Evolutionary conservation across 345 rosid species (phyloP).

Genomic region (Dipteronia dyeriana): DNA sequence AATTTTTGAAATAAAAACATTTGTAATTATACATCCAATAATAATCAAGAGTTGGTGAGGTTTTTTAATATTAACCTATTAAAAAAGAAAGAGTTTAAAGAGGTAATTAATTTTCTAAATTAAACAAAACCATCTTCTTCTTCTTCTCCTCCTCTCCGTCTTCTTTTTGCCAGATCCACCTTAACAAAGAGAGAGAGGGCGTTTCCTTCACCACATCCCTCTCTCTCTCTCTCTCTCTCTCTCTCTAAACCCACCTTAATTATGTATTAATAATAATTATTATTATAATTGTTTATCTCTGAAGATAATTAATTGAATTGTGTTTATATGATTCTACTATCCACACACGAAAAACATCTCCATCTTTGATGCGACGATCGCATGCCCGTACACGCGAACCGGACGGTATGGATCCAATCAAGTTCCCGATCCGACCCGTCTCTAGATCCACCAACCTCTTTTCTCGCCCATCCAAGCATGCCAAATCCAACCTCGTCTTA

Average conservation of each 20-base stretch:
- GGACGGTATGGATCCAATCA: conserved; percentile 55
- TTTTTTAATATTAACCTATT: too few relatives aligned
- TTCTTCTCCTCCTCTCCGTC: neutral
- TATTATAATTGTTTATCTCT: neutral
- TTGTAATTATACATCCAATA: too few relatives aligned
- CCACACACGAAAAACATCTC: neutral
- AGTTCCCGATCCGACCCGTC: conserved; percentile 47
- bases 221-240: neutral
- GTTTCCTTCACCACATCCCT: neutral
- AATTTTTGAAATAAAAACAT: too few relatives aligned
- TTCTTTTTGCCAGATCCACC: neutral
- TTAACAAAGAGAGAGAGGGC: neutral
- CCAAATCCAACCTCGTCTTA: conserved; percentile 30
- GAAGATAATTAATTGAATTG: neutral
- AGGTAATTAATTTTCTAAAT: neutral
- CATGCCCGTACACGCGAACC: conserved; percentile 55
- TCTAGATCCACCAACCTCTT: conserved; percentile 43
- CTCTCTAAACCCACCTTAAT: neutral
- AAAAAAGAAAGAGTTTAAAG: neutral
- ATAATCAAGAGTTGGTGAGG: too few relatives aligned
- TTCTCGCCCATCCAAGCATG: conserved; percentile 34
- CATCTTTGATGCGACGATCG: conserved; percentile 78
- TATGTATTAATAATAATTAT: neutral
- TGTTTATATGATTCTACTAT: conserved; percentile 26
- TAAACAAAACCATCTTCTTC: neutral